Conservation (phyloP, 495 filamentous ascomycete species). For the Penicillium macrosclerotiorum region DNA sequence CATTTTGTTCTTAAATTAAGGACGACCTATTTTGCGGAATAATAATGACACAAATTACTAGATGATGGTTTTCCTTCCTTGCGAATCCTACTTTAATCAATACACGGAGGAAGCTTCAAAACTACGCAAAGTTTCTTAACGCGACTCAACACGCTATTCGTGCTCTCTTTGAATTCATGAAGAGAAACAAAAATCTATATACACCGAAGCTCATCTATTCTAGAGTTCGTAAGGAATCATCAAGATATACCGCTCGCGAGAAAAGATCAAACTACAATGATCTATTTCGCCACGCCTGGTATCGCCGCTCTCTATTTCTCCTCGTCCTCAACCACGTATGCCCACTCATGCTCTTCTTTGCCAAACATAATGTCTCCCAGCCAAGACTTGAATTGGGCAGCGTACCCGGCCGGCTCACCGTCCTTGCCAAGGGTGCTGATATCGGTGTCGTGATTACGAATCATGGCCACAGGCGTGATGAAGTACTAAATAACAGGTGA, state of each 20-base stretch:
- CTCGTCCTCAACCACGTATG: slow-evolving; percentile 66
- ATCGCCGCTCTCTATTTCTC: slow-evolving; percentile 23
- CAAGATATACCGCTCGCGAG: too few species aligned
- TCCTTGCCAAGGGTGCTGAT: slow-evolving; percentile 62
- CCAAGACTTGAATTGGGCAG: slow-evolving; percentile 71
- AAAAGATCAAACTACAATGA: slow-evolving; percentile 1
- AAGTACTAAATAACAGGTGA: slow-evolving; percentile 58
- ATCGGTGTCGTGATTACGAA: slow-evolving; percentile 70
- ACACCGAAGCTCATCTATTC: too few species aligned
- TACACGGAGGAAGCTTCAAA: too few species aligned
- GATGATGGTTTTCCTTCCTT: too few species aligned
- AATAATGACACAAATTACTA: neutral
- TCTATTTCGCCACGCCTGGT: neutral
- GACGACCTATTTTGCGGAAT: too few species aligned
- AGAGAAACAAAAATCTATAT: too few species aligned
- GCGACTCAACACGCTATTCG: too few species aligned
- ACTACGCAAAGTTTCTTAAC: too few species aligned
- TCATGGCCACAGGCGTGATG: slow-evolving; percentile 68
- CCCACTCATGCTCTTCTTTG: slow-evolving; percentile 76
- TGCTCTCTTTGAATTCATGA: too few species aligned
- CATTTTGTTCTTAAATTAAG: too few species aligned
- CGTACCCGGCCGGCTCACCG: slow-evolving; percentile 62
- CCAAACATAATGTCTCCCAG: slow-evolving; percentile 85
- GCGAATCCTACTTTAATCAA: too few species aligned
- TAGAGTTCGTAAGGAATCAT: too few species aligned